phyloP scores from a whole-genome alignment of 805 yeast species.

The Lachancea dasiensis region DNA sequence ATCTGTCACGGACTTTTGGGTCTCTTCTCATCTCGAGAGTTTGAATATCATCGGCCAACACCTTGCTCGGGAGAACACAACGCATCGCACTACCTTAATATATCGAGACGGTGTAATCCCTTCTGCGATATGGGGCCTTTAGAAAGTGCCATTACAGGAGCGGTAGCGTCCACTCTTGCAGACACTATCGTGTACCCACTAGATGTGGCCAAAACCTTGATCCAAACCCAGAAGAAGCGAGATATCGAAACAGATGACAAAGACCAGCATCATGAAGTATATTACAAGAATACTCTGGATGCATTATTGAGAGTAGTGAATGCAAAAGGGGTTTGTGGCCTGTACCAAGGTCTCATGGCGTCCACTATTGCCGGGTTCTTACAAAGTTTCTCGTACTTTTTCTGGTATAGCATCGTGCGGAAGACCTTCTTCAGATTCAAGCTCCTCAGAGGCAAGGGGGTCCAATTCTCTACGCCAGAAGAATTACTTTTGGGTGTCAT shows the following conservation, averaged over 20 bases:
- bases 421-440: constrained; percentile 43
- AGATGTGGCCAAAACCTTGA: constrained; percentile 68
- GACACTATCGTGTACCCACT: constrained; percentile 75
- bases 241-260: constrained; percentile 8
- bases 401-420: constrained; percentile 77
- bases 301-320: constrained; percentile 52
- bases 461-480: constrained; percentile 41
- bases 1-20: too few relatives aligned
- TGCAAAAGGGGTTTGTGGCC: constrained; percentile 57
- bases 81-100: too few relatives aligned
- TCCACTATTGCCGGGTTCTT: constrained; percentile 66
- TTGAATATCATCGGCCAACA: too few relatives aligned
- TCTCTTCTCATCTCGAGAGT: too few relatives aligned
- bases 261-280: not conserved
- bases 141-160: constrained; percentile 78
- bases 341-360: constrained; percentile 67
- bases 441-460: constrained; percentile 31
- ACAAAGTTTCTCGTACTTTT: constrained; percentile 77
- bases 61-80: too few relatives aligned
- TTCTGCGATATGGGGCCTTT: constrained; percentile 40
- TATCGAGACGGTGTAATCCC: constrained; percentile 70
- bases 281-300: constrained; percentile 54
- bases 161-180: constrained; percentile 75
- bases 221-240: constrained; percentile 56
- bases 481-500: constrained; percentile 71